A percentile compares a stretch with the other conserved stretches of the same genome.
phyloP scores from a whole-genome alignment of 2,329 filamentous ascomycete species.

The Dothiorella sarmentorum region DNA sequence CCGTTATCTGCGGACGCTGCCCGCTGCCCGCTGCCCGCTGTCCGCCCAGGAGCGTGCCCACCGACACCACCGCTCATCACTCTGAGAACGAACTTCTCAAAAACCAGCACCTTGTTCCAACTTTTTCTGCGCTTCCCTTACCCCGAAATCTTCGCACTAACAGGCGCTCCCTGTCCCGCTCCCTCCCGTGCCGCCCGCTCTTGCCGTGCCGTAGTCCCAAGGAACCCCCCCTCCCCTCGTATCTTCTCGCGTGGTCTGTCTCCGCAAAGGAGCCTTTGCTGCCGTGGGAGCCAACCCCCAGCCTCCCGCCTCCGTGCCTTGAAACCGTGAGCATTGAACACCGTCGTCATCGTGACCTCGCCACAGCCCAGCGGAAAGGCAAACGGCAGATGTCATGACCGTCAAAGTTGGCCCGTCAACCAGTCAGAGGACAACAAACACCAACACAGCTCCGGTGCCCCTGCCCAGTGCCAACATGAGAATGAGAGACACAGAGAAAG shows the following conservation, averaged over 20 bases:
- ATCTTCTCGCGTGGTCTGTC: no score
- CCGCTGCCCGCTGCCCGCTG: not conserved
- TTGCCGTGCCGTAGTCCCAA: conserved; percentile 9
- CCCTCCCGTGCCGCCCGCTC: conserved; percentile 15
- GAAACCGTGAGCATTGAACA: not conserved
- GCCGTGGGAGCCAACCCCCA: no score
- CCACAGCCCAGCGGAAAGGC: no score
- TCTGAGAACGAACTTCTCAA: no score
- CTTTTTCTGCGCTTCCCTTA: not conserved
- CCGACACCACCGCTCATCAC: not conserved
- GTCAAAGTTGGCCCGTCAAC: no score
- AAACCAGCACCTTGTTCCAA: not conserved
- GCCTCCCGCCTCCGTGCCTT: not conserved
- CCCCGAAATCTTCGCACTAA: no score
- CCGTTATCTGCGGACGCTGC: conserved; percentile 7
- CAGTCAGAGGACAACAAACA: no score
- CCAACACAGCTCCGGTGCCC: not conserved
- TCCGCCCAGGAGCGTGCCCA: not conserved
- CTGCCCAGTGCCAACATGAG: no score
- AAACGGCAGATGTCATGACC: not conserved
- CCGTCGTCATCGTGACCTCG: not conserved
- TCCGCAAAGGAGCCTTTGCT: no score
- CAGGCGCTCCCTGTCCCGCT: conserved; percentile 4
- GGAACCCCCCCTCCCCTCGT: not conserved
- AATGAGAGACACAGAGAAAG: no score